Evolutionary conservation across 1,284 basidiomycete genomes (phyloP).

Genomic region (Porodaedalea pini): DNA sequence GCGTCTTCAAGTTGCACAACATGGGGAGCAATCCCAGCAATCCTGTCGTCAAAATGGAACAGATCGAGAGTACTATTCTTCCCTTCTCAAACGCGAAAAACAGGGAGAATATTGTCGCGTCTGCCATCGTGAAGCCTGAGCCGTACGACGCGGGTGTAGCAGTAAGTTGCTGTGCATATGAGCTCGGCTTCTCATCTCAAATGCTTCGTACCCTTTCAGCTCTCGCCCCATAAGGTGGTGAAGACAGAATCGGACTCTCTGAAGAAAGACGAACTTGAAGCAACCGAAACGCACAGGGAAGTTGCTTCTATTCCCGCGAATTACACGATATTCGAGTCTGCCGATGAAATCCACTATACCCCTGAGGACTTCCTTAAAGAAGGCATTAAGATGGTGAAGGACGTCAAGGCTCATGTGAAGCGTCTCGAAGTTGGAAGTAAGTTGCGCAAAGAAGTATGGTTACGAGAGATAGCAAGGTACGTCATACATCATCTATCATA

Average conservation of each 20-base stretch:
- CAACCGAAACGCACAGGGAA: neutral
- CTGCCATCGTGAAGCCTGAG: too few species aligned
- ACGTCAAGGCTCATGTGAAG: slow-evolving; percentile 41
- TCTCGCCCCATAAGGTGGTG: neutral
- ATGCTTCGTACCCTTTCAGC: neutral
- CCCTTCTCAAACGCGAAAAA: slow-evolving; percentile 28
- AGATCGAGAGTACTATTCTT: slow-evolving; percentile 33
- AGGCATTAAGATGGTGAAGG: slow-evolving; percentile 51
- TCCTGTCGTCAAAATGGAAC: slow-evolving; percentile 40
- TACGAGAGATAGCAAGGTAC: slow-evolving; percentile 49
- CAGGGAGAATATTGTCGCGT: slow-evolving; percentile 17
- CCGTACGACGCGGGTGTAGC: slow-evolving; percentile 29
- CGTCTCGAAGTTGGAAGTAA: slow-evolving; percentile 50
- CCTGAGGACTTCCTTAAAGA: slow-evolving; percentile 49
- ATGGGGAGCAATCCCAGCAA: neutral
- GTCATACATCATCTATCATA: slow-evolving; percentile 20
- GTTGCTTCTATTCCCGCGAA: slow-evolving; percentile 1
- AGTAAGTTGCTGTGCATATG: slow-evolving; percentile 26
- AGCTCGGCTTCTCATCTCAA: neutral
- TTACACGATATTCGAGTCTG: slow-evolving; percentile 28
- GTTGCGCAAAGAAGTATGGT: slow-evolving; percentile 56
- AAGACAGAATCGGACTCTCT: neutral
- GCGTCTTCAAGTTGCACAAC: neutral
- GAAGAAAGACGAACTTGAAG: neutral
- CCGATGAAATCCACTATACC: slow-evolving; percentile 44